Evolutionary conservation across 1,139 yeast genomes (phyloP), one percentile per base, ranked within the genome.

Genomic region (Suhomyces anneliseae): DNA sequence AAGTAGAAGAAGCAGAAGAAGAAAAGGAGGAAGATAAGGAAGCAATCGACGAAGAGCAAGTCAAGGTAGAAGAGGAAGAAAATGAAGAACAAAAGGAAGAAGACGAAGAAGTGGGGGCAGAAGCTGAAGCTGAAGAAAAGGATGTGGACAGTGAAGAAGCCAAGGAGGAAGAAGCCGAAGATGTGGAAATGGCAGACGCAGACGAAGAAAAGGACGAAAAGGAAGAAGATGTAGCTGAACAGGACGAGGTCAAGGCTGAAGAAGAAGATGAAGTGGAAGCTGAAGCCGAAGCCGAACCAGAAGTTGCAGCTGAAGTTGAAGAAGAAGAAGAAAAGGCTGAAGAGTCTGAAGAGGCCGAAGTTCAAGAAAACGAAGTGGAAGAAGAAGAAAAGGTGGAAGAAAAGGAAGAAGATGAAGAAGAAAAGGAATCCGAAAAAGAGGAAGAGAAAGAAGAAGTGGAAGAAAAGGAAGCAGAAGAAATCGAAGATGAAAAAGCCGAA

Each of bases 381-480:
- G 24, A 19, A 26, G 39, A 33, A n/a, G 44, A 45, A 19, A 34
- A 39, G 19, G 39, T 14, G 8, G 34, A 40, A 19, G 29, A 38
- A 11, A 36, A 39, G 31, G 34, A 19, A 19, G 24, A 19, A 34
- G 36, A 32, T 12, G 39, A 40, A 26, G 38, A 40, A 19, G 29
- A 34, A 11, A 36, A 39, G 31, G 34, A 19, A 19, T 12, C 14
- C 27, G 39, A 40, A 26, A 36, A 40, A 8, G 31, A 31, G 11
- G 45, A 42, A 5, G 47, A 11, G 58, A 43, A 34, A 61, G 55
- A 48, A 55, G 58, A 27, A 62, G 66, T 24, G 42, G 54, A 26
- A 15, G 29, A 32, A 32, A 36, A 39, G 19, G 19, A 14, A 29
- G 32, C 33, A 12, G 32, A 32, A 32, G 29, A 27, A 12, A 14